Percentiles rank a stretch among this genome's conserved stretches.
Conservation (phyloP, 371 early-diverging fungal species). For the Mucor racemosus region DNA sequence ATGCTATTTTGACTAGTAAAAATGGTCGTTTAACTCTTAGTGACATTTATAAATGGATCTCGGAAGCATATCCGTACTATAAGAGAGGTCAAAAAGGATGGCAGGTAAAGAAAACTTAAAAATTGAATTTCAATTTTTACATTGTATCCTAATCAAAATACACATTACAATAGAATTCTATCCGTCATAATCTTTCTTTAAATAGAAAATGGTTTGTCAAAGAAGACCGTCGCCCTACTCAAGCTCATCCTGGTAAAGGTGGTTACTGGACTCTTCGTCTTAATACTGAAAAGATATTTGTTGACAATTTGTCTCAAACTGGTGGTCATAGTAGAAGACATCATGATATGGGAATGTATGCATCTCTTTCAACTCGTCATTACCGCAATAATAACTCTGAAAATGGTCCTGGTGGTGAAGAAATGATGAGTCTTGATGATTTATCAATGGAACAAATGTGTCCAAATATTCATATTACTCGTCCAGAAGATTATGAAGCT, state of each 20-base stretch:
- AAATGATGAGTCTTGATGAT: background rate
- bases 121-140: background rate
- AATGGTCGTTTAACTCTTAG: slow-evolving; percentile 82
- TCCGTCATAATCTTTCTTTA: slow-evolving; percentile 97
- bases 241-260: slow-evolving; percentile 95
- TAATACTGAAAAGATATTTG: slow-evolving; percentile 49
- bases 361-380: slow-evolving; percentile 33
- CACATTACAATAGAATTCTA: slow-evolving; percentile 79
- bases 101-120: slow-evolving; percentile 66
- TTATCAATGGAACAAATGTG: background rate
- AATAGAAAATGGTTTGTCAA: slow-evolving; percentile 92
- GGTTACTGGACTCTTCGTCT: slow-evolving; percentile 89
- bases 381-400: background rate
- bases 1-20: slow-evolving; percentile 83
- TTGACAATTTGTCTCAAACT: slow-evolving; percentile 51
- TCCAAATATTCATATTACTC: slow-evolving; percentile 31
- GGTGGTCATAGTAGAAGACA: slow-evolving; percentile 54
- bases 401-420: background rate
- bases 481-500: slow-evolving; percentile 35
- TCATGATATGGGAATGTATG: slow-evolving; percentile 48
- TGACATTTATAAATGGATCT: slow-evolving; percentile 94
- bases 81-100: slow-evolving; percentile 77
- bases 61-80: slow-evolving; percentile 79
- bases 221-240: slow-evolving; percentile 82
- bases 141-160: no score